A percentile compares a stretch with the other conserved stretches of the same genome.
Evolutionary conservation across 2,329 filamentous ascomycete genomes (phyloP).

Genomic region (Fusarium paranaense): DNA sequence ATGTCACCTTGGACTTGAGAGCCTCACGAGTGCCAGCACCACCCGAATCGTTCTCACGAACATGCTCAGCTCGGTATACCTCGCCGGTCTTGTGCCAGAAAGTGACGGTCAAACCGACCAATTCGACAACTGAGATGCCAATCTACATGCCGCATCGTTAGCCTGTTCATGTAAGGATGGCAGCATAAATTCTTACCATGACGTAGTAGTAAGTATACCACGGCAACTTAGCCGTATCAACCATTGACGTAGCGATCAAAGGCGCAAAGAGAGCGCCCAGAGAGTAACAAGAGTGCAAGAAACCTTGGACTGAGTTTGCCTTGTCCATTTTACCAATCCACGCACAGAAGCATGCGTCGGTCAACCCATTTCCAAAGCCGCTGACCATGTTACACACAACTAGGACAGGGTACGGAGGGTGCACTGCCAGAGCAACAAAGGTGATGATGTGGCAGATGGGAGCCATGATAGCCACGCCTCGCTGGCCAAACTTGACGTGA

Average conservation of each 20-base stretch:
- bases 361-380: slow-evolving; percentile 75
- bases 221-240: slow-evolving; percentile 66
- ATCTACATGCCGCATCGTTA: slow-evolving; percentile 40
- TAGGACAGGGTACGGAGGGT: slow-evolving; percentile 74
- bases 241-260: slow-evolving; percentile 74
- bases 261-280: slow-evolving; percentile 73
- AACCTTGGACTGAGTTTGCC: slow-evolving; percentile 74
- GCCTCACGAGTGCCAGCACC: slow-evolving; percentile 51
- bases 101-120: slow-evolving; percentile 59
- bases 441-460: slow-evolving; percentile 71
- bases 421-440: slow-evolving; percentile 69
- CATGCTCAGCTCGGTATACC: slow-evolving; percentile 60
- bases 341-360: slow-evolving; percentile 63
- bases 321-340: slow-evolving; percentile 74
- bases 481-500: slow-evolving; percentile 71
- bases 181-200: slow-evolving; percentile 64
- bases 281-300: slow-evolving; percentile 75
- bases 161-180: background rate
- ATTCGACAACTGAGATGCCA: slow-evolving; percentile 66
- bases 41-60: slow-evolving; percentile 27
- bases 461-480: slow-evolving; percentile 73
- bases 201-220: slow-evolving; percentile 81
- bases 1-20: slow-evolving; percentile 66
- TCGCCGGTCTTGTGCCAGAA: slow-evolving; percentile 72
- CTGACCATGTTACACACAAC: slow-evolving; percentile 72